Conservation (phyloP, 1,284 basidiomycete genomes). For the Fomitopsis pinicola region DNA sequence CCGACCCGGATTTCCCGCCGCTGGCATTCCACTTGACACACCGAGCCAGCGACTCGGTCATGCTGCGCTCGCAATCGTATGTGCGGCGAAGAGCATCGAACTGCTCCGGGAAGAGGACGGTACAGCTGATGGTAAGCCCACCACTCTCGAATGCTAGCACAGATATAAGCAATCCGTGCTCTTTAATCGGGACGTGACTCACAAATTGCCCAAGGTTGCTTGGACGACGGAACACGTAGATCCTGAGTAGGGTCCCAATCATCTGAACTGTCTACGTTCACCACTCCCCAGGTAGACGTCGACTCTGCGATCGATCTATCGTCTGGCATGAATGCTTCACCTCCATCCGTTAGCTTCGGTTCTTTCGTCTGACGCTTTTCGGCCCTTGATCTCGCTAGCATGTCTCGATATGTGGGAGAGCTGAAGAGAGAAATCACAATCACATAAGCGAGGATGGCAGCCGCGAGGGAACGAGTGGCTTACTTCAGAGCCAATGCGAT, state of each 20-base stretch:
- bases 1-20: conserved; percentile 96
- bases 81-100: conserved; percentile 92
- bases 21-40: conserved; percentile 96
- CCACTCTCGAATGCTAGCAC: conserved; percentile 81
- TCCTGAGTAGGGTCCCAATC: conserved; percentile 72
- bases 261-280: conserved; percentile 69
- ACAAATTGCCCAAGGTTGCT: conserved; percentile 78
- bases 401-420: conserved; percentile 85
- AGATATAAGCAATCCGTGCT: conserved; percentile 8
- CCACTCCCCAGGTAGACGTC: conserved; percentile 82
- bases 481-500: conserved; percentile 93
- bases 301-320: conserved; percentile 76
- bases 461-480: conserved; percentile 17
- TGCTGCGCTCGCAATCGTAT: conserved; percentile 91
- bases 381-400: conserved; percentile 70
- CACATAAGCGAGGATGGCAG: background rate
- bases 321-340: conserved; percentile 84
- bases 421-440: conserved; percentile 33
- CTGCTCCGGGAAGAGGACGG: conserved; percentile 94
- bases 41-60: conserved; percentile 90
- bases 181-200: conserved; percentile 24
- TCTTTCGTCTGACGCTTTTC: conserved; percentile 69
- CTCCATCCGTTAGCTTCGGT: conserved; percentile 62
- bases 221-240: conserved; percentile 70
- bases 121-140: conserved; percentile 92